Base-by-base conservation (phyloP, 768 basidiomycete genomes). In the Pleurotus djamor region DNA sequence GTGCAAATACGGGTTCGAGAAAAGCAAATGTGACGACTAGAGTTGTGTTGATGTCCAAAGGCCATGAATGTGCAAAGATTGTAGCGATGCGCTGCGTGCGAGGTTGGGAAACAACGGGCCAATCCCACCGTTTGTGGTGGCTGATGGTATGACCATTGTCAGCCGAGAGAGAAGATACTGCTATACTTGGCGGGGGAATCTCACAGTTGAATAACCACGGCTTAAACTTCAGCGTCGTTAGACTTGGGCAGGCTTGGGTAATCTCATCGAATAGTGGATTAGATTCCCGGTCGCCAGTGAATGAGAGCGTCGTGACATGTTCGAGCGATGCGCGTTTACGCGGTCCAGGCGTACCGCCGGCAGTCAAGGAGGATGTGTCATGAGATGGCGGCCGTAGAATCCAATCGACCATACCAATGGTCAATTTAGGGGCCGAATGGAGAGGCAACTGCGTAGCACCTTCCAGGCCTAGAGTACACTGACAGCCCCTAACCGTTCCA, bases 191-290 rank as follows among this genome's bases (percentile, higher is more conserved):
- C 28, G 4, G 16, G 17, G 5, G 0, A 6, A 56, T 37, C 14
- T 34, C 21, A 56, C 54, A 56, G 7, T 37, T n/a, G 41, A 56
- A 56, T 17, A 56, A 44, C 14, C 36, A 56, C 10, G 54, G 54
- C 28, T 43, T 34, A 37, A 56, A 56, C 28, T 32, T 41, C 7
- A 56, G 54, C 17, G 41, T 6, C 10, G 17, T 17, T 17, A 56
- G 41, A 10, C 38, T 17, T 28, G 54, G 1, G 41, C 54, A 56
- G 8, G 41, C 41, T 44, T 56, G 7, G 9, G 43, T 44, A 9
- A 56, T 37, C 9, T n/a, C 17, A 33, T 54, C 38, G 36, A 56
- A 34, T 32, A 37, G 5, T 10, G 13, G 28, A 5, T 43, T 17
- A 1, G 54, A 56, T 8, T 43, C 32, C n/a, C 54, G 41, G 14